Evolutionary conservation across 768 basidiomycete genomes (phyloP).

Genomic region (Fomitopsis pulvina): DNA sequence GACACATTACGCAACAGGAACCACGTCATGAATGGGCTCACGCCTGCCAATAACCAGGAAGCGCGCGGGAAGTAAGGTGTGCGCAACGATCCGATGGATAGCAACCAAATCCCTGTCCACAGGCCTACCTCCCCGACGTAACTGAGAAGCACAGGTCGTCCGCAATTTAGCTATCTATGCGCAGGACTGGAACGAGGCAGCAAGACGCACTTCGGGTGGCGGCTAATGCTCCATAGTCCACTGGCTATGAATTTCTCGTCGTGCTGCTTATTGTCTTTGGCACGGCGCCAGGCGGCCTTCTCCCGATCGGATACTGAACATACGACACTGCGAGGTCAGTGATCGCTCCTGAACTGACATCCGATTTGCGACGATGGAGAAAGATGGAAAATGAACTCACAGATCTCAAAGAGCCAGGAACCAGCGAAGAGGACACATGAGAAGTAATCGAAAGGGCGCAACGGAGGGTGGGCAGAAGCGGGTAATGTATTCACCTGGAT

Average conservation of each 20-base stretch:
- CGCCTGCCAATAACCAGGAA: constrained; percentile 38
- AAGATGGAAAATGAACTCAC: constrained; percentile 8
- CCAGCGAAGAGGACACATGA: constrained; percentile 45
- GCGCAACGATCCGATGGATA: constrained; percentile 45
- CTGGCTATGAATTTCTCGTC: constrained; percentile 62
- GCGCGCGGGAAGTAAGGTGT: constrained; percentile 38
- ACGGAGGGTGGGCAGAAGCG: constrained; percentile 37
- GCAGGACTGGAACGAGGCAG: not conserved
- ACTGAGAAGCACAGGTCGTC: constrained; percentile 30
- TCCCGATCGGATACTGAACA: constrained; percentile 48
- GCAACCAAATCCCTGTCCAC: constrained; percentile 59
- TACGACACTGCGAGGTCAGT: not conserved
- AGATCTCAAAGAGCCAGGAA: constrained; percentile 55
- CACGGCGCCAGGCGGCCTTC: constrained; percentile 55
- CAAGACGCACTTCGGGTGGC: constrained; percentile 64
- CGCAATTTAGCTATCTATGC: not conserved
- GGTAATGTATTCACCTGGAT: constrained; percentile 45
- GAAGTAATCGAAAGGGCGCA: constrained; percentile 49
- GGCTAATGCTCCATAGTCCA: constrained; percentile 60
- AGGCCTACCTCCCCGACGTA: constrained; percentile 69
- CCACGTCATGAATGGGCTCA: constrained; percentile 62
- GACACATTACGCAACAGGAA: constrained; percentile 54
- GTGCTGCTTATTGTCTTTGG: constrained; percentile 56
- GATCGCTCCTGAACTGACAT: too few relatives aligned
- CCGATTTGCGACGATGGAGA: not conserved